Percentiles rank a stretch among this genome's conserved stretches.
phyloP scores from a whole-genome alignment of 345 rosid species.

The Linum tenue region DNA sequence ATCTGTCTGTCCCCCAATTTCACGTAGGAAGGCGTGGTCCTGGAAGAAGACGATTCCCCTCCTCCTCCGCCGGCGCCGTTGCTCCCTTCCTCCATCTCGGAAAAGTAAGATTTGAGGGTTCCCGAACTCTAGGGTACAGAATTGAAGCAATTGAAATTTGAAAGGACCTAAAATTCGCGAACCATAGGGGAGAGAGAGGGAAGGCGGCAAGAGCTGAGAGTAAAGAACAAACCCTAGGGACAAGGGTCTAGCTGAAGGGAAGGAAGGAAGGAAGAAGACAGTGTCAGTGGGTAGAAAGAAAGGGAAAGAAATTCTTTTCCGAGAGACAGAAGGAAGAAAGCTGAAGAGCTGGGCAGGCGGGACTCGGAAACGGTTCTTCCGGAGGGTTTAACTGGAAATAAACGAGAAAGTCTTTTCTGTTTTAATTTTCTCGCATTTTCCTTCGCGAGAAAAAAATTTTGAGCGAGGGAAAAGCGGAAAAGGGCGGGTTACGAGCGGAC shows the following conservation, averaged over 20 bases:
- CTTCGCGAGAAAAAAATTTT: conserved; percentile 20
- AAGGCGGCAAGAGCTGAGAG: not conserved
- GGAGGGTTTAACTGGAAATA: conserved; percentile 18
- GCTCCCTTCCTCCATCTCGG: conserved; percentile 22
- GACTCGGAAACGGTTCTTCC: conserved; percentile 14
- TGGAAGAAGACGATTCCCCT: conserved; percentile 29
- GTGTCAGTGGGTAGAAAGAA: not conserved
- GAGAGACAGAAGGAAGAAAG: not conserved
- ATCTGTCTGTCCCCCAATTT: conserved; percentile 63
- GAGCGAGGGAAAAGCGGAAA: conserved; percentile 6
- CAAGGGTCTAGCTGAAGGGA: not conserved
- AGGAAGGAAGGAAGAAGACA: too few relatives aligned
- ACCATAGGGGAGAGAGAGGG: not conserved
- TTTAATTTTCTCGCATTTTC: conserved; percentile 16
- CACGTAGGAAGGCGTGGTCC: conserved; percentile 36
- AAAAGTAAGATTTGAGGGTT: conserved; percentile 10
- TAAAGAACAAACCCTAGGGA: not conserved
- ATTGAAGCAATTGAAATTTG: not conserved
- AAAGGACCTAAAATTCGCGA: not conserved
- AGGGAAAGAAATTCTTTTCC: not conserved
- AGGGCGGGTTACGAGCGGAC: conserved; percentile 4
- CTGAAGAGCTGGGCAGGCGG: conserved; percentile 6
- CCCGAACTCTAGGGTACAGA: conserved; percentile 1
- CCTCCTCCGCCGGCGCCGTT: conserved; percentile 18
- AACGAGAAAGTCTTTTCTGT: not conserved